Evolutionary conservation across 805 yeast genomes (phyloP).

Genomic region (Jamesozyma spencerorum): DNA sequence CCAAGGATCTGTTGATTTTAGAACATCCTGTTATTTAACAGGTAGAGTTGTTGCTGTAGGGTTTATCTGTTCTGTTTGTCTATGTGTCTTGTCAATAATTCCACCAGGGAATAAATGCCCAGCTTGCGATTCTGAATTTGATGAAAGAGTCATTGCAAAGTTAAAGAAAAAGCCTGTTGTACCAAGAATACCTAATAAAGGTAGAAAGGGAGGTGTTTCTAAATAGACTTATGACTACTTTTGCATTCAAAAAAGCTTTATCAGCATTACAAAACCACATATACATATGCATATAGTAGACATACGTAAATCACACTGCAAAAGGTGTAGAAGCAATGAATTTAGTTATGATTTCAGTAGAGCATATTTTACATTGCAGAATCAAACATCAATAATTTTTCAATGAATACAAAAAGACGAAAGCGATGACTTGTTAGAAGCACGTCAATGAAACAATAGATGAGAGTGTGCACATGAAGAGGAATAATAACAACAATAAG

Average conservation of each 20-base stretch:
- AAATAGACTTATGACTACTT: background rate
- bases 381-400: too few species aligned
- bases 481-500: background rate
- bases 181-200: slow-evolving; percentile 9
- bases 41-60: slow-evolving; percentile 90
- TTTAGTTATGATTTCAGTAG: too few species aligned
- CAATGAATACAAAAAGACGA: too few species aligned
- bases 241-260: too few species aligned
- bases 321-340: too few species aligned
- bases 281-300: too few species aligned
- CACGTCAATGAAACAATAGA: too few species aligned
- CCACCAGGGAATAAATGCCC: slow-evolving; percentile 71
- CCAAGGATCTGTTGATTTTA: slow-evolving; percentile 76
- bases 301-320: too few species aligned
- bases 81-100: slow-evolving; percentile 61
- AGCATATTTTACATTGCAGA: too few species aligned
- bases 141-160: slow-evolving; percentile 48
- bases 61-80: slow-evolving; percentile 88
- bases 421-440: too few species aligned
- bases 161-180: slow-evolving; percentile 38
- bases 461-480: too few species aligned
- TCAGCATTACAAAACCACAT: too few species aligned
- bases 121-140: slow-evolving; percentile 75
- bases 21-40: slow-evolving; percentile 89
- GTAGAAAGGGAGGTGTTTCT: slow-evolving; percentile 6